phyloP scores from a whole-genome alignment of 2,329 filamentous ascomycete genomes.

The Xylaria multiplex region DNA sequence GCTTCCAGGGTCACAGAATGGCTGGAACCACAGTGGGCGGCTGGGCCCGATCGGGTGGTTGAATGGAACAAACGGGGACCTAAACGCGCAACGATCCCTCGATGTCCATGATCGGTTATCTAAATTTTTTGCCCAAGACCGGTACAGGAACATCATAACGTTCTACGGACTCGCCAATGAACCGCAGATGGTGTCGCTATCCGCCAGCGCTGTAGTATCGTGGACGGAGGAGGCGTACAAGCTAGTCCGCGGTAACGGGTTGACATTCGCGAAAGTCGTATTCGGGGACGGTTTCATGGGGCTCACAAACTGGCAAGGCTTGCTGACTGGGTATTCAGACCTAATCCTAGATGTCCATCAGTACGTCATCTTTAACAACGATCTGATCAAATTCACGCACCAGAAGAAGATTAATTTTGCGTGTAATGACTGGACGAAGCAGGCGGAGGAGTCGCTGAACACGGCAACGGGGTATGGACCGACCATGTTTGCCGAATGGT shows the following conservation, averaged over 20 bases:
- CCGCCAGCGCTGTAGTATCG: slow-evolving; percentile 71
- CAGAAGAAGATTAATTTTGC: slow-evolving; percentile 86
- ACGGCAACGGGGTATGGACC: slow-evolving; percentile 85
- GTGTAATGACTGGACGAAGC: slow-evolving; percentile 85
- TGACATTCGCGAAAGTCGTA: slow-evolving; percentile 73
- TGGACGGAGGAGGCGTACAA: slow-evolving; percentile 83
- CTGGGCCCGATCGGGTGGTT: slow-evolving; percentile 87
- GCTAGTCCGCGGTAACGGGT: slow-evolving; percentile 79
- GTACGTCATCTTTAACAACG: slow-evolving; percentile 96
- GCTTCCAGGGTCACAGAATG: slow-evolving; percentile 93
- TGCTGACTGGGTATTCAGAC: slow-evolving; percentile 75
- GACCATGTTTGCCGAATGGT: slow-evolving; percentile 96
- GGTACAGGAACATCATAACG: slow-evolving; percentile 89
- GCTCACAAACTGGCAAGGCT: slow-evolving; percentile 87
- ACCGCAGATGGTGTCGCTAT: slow-evolving; percentile 83
- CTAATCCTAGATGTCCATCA: slow-evolving; percentile 96
- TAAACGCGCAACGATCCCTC: slow-evolving; percentile 83
- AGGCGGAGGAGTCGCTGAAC: slow-evolving; percentile 78
- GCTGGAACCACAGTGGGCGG: slow-evolving; percentile 94
- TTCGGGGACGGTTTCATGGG: slow-evolving; percentile 97
- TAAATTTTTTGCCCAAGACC: slow-evolving; percentile 90
- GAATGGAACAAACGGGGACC: slow-evolving; percentile 83
- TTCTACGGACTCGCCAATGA: slow-evolving; percentile 98
- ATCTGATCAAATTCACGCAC: slow-evolving; percentile 85
- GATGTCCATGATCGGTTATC: slow-evolving; percentile 89